Conservation (phyloP, 108 stramenopile genomes). For the Cyclostephanos tholiformis region DNA sequence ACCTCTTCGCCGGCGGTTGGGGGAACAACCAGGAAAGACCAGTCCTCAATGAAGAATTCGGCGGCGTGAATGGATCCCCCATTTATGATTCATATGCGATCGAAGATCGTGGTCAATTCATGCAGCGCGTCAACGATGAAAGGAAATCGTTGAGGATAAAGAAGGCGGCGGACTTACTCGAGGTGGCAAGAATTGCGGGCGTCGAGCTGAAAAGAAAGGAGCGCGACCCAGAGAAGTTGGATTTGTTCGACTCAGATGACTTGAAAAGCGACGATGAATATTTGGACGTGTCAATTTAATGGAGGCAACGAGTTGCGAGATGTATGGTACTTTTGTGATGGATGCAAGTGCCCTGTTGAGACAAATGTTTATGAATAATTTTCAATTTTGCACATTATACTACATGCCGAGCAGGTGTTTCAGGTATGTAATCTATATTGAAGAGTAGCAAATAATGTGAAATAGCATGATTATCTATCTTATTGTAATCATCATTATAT, state of each 20-base stretch:
- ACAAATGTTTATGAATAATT: not conserved
- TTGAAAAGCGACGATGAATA: conserved; percentile 36
- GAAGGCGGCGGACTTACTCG: conserved; percentile 49
- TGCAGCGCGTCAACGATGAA: conserved; percentile 49
- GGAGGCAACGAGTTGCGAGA: not conserved
- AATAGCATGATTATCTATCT: not conserved
- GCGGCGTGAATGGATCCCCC: conserved; percentile 47
- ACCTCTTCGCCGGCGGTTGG: conserved; percentile 41
- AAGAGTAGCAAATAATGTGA: not conserved
- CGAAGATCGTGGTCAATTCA: conserved; percentile 48
- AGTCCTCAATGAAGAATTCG: conserved; percentile 40
- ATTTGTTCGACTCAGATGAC: conserved; percentile 48
- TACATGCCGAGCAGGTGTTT: not conserved
- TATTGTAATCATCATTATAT: no score
- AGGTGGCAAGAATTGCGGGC: conserved; percentile 50
- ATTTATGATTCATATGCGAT: conserved; percentile 52
- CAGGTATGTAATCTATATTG: not conserved
- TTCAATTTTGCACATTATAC: not conserved
- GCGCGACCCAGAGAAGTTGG: conserved; percentile 44
- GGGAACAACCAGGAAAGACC: conserved; percentile 49
- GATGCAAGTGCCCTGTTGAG: not conserved
- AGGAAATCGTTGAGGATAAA: conserved; percentile 42
- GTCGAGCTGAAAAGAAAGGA: conserved; percentile 51
- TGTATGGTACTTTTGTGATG: not conserved
- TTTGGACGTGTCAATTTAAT: conserved; percentile 49